Base-by-base conservation (phyloP, 106 monocot genomes). In the Apostasia shenzhenica region DNA sequence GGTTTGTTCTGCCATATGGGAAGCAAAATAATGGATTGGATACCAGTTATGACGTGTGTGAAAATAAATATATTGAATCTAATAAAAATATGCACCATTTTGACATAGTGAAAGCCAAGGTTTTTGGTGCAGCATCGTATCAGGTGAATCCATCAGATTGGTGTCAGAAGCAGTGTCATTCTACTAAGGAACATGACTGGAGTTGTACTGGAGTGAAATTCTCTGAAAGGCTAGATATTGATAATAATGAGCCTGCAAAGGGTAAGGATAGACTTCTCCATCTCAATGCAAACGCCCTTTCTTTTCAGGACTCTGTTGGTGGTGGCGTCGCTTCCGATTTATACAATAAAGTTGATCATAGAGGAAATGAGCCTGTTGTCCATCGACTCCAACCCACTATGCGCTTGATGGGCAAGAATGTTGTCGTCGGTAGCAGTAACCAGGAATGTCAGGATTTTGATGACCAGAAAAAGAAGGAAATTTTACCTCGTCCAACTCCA, bases 331-430 rank as follows among this genome's bases (percentile, higher is more conserved):
- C 61, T n/a, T 69, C 51, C 13, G 73, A 48, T 44, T 56, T 12
- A 45, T 69, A 60, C 72, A 56, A 61, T 45, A 57, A 11, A 26
- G 46, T 66, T 48, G 72, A 60, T 42, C 68, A 51, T 75, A 26
- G 55, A 41, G 40, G 38, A 14, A 72, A 62, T 45, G 14, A 48
- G 46, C 48, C 65, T 37, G 65, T 48, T 37, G 47, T 49, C 8
- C 70, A n/a, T 38, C 65, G 57, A 26, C 13, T 42, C 67, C 74
- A 66, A 37, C 66, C 81, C 54, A 64, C 84, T 3, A 79, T 93
- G 77, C 89, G 93, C 44, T 68, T 93, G 77, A 93, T 93, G 93
- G 93, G 93, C 48, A 79, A 76, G 75, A 69, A 86, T 89, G 74
- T 93, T 53, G 73, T 75, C 39, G 75, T 93, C 70, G 72, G 80